Percentiles rank a stretch among this genome's conserved stretches.
These are phyloP conservation scores for Bauhinia variegata DNA, from an alignment of 306 rosid species.

Conservation along the genomic window DNA sequence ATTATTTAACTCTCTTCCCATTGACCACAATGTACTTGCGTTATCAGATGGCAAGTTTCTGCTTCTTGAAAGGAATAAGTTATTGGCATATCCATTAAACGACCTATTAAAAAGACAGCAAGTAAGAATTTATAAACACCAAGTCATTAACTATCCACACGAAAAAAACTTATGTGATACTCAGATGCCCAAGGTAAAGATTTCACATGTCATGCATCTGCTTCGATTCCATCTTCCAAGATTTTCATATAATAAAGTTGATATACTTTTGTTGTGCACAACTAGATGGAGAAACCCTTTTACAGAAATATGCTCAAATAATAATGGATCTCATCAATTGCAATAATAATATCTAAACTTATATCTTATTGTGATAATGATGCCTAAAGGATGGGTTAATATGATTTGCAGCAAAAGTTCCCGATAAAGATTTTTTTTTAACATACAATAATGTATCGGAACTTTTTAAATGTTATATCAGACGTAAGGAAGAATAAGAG, in stretches of 20 bases:
- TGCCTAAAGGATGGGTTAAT: conserved; percentile 26
- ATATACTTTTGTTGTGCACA: conserved; percentile 19
- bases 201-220: conserved; percentile 26
- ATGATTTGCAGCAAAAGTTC: conserved; percentile 31
- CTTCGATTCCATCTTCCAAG: conserved; percentile 43
- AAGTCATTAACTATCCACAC: conserved; percentile 20
- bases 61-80: conserved; percentile 26
- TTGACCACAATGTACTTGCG: conserved; percentile 26
- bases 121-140: conserved; percentile 29
- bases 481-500: conserved; percentile 10
- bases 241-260: conserved; percentile 30
- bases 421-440: neutral
- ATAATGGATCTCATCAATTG: conserved; percentile 22
- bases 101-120: conserved; percentile 33
- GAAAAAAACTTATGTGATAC: conserved; percentile 24
- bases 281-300: conserved; percentile 13
- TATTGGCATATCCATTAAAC: conserved; percentile 24
- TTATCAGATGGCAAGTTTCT: conserved; percentile 18
- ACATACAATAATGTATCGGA: neutral
- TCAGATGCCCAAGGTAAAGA: conserved; percentile 36
- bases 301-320: conserved; percentile 35
- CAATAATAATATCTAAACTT: conserved; percentile 23
- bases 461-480: conserved; percentile 22
- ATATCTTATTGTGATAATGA: conserved; percentile 12
- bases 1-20: conserved; percentile 4